A percentile compares a stretch with the other conserved stretches of the same genome.
phyloP scores from a whole-genome alignment of 2,329 filamentous ascomycete genomes.

The Pseudophaeomoniella oleicola region DNA sequence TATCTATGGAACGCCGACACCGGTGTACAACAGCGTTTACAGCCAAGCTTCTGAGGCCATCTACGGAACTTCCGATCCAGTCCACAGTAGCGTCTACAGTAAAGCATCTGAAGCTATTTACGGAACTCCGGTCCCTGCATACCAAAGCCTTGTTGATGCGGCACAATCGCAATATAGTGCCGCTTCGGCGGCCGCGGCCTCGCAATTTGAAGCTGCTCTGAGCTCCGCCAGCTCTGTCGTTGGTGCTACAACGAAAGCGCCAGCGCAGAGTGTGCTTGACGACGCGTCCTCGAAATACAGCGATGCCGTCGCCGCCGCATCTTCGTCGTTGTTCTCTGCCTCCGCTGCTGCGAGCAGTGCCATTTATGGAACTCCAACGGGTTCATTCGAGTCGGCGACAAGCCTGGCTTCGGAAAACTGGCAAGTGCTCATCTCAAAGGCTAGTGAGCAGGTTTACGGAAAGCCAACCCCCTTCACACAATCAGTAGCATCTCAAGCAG shows the following conservation, averaged over 20 bases:
- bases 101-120: slow-evolving; percentile 13
- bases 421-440: slow-evolving; percentile 47
- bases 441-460: slow-evolving; percentile 58
- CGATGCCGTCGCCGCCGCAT: slow-evolving; percentile 28
- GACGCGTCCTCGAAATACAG: slow-evolving; percentile 30
- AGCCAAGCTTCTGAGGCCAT: slow-evolving; percentile 50
- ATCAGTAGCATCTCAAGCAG: slow-evolving; percentile 35
- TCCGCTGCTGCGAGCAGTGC: slow-evolving; percentile 26
- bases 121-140: slow-evolving; percentile 16
- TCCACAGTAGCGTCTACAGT: slow-evolving; percentile 20
- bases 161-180: slow-evolving; percentile 21
- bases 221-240: slow-evolving; percentile 24
- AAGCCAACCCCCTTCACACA: slow-evolving; percentile 41
- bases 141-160: slow-evolving; percentile 19
- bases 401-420: slow-evolving; percentile 47
- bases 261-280: slow-evolving; percentile 23
- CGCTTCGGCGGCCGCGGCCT: slow-evolving; percentile 23
- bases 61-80: slow-evolving; percentile 49
- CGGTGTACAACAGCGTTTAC: slow-evolving; percentile 29
- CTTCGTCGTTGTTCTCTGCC: slow-evolving; percentile 22
- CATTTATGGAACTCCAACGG: slow-evolving; percentile 29
- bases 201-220: slow-evolving; percentile 24
- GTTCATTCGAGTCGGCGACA: slow-evolving; percentile 30
- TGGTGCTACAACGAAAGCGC: slow-evolving; percentile 18
- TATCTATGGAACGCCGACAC: slow-evolving; percentile 49